Base-by-base conservation (phyloP, 106 monocot species). In the Chionographis japonica region DNA sequence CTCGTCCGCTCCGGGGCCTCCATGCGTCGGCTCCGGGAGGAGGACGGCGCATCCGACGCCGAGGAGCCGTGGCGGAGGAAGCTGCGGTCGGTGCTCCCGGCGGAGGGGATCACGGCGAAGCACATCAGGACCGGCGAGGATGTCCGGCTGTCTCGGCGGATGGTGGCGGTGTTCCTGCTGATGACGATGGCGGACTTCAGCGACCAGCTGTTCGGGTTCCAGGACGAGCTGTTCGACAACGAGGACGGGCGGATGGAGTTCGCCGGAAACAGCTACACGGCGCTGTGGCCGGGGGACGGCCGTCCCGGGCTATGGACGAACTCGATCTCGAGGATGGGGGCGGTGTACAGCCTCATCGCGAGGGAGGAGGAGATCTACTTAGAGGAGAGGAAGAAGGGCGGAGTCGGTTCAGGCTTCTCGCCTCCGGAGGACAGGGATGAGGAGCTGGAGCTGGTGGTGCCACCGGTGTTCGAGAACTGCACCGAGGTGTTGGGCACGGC, bases 181-280 rank as follows among this genome's bases (percentile, higher is more conserved):
- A 81, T 85, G 88, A 92, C 92, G 20, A 86, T 92, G 72, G 92
- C 85, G 6, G 92, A 92, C 60, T 92, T 92, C 70, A 79, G 84
- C 57, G 92, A 92, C 58, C 92, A 92, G 80, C 58, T 85, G 1
- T 80, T 81, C 12, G 83, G 75, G 4, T 92, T 80, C 71, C 92
- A 92, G 66, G 92, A 92, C 67, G 65, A 62, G 37, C 78, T 92
- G 12, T 92, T 92, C 60, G 62, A 72, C 55, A 92, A 92, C 74
- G 56, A 56, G 16, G 72, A 92, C 38, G 92, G 83, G 4, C 46
- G 72, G 58, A 66, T 88, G 50, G 83, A 79, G n/a, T 88, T 81
- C 57, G 6, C 19, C 12, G 88, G 92, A 9, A 72, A 78, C 81
- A 88, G 65, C 63, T 72, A 57, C 37, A 59, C 13, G 2, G 73